Evolutionary conservation across 345 rosid species (phyloP), one percentile per base, ranked within the genome.

Genomic region (Pelargonium nanum): DNA sequence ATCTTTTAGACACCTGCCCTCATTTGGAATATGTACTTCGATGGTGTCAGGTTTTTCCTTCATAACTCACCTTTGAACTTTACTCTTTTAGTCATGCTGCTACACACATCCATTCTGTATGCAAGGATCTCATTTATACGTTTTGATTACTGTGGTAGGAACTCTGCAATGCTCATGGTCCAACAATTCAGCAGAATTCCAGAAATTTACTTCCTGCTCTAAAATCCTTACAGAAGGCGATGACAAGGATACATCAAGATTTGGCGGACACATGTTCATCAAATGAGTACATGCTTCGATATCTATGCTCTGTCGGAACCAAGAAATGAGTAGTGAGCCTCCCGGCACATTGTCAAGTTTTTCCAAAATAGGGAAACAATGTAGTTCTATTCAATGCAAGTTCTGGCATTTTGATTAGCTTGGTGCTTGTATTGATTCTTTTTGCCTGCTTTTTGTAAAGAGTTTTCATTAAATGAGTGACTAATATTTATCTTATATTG

Each of bases 231-330:
- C 97, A 89, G 70, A 93, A 89, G 81, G 89, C 87, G 8, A 77
- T 89, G 52, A 83, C 95, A 23, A 82, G 89, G 71, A 78, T 78
- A 24, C 99, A 93, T 70, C 97, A 87, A 75, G 97, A 93, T 71
- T 69, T 93, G 65, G 85, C 92, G 22, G 99, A 89, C 64, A 90
- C 83, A 53, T 93, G 95, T 78, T 81, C 97, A 23, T 87, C 92
- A 40, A 93, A 93, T 19, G 97, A 87, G 65, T 87, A 90, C 58
- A 81, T 82, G 65, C 95, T 93, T 59, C 82, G 79, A 15, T 93
- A 87, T 73, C 77, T 93, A 64, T 89, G 96, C 70, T 83, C 90
- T 24, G 63, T 81, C 2, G 57, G 79, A 48, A 52, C 67, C 71
- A 73, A 40, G 28, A 72, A 62, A 50, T 79, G 72, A 75, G 12